These are phyloP conservation scores for Pulveroboletus ravenelii DNA, from an alignment of 768 basidiomycete species.

Conservation along the genomic window DNA sequence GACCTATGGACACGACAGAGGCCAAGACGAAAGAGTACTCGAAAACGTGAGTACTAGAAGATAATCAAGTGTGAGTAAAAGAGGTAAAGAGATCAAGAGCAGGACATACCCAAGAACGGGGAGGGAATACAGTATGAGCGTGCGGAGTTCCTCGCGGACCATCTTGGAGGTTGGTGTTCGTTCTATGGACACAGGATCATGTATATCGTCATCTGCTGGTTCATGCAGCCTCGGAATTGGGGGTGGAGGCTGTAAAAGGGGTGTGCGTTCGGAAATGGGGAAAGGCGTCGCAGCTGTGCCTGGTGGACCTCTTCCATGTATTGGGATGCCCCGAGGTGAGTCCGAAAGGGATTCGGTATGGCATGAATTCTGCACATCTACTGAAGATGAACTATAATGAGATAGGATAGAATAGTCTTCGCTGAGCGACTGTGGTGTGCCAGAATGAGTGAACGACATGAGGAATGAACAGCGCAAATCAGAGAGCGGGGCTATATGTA, in stretches of 20 bases:
- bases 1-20: conserved; percentile 84
- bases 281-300: not conserved
- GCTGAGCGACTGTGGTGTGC: conserved; percentile 42
- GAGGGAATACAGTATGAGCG: conserved; percentile 59
- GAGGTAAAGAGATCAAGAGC: not conserved
- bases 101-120: conserved; percentile 65
- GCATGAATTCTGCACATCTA: conserved; percentile 4
- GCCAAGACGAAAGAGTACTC: conserved; percentile 86
- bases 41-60: conserved; percentile 62
- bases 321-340: conserved; percentile 18
- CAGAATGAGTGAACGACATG: conserved; percentile 18
- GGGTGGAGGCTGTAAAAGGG: conserved; percentile 44
- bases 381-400: conserved; percentile 37
- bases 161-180: conserved; percentile 25
- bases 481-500: too few relatives aligned
- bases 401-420: conserved; percentile 65
- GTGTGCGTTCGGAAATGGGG: conserved; percentile 47
- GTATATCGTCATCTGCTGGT: conserved; percentile 29
- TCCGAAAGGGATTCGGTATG: conserved; percentile 4
- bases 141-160: conserved; percentile 55
- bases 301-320: conserved; percentile 6
- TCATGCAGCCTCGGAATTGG: conserved; percentile 58
- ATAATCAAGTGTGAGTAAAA: not conserved
- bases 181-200: conserved; percentile 10
- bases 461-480: not conserved